Evolutionary conservation across 2,329 filamentous ascomycete species (phyloP), one percentile per base, ranked within the genome.

Genomic region (Elsinoe arachidis): DNA sequence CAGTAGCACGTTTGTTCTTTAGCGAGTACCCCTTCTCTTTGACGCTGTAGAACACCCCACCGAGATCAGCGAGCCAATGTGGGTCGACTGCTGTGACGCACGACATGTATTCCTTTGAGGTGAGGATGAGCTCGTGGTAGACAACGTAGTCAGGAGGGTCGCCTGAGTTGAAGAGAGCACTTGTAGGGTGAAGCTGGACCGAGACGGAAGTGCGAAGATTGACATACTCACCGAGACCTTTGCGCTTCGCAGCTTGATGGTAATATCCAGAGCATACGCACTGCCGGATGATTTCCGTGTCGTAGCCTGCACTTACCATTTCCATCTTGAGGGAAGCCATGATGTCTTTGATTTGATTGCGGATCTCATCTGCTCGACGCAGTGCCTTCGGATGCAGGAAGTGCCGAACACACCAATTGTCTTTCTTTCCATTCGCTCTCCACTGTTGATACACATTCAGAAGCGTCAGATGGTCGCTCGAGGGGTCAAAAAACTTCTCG

Each of bases 211-310:
- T 99, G 19, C 93, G 86, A 35, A 99, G 79, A 70, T 99, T 99
- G 74, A 96, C 86, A 74, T 97, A 99, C 73, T 99, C 95, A 64
- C 93, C 93, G 14, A 96, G 89, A 2, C 93, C 95, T 74, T 95
- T 95, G 62, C 95, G 90, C 66, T 91, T 90, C 30, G 93, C 93
- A 5, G 93, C 93, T 75, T 99, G 93, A 68, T 97, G 92, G 74
- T 97, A 99, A 76, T 96, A 99, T 11, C 93, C 93, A 0, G 88
- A 90, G 76, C 95, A 99, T 68, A 99, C 96, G 70, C 92, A 97
- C 72, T 93, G 92, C 61, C 93, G 85, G 58, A 97, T 90, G 9
- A 95, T 77, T 70, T 99, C 95, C 88, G 93, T 96, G 74, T 99
- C 95, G 43, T 92, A 97, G 33, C 93, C 93, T 67, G 91, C 96